A percentile compares a stretch with the other conserved stretches of the same genome.
Conservation (phyloP, 148 eudicot species). For the Nepenthes mirabilis region DNA sequence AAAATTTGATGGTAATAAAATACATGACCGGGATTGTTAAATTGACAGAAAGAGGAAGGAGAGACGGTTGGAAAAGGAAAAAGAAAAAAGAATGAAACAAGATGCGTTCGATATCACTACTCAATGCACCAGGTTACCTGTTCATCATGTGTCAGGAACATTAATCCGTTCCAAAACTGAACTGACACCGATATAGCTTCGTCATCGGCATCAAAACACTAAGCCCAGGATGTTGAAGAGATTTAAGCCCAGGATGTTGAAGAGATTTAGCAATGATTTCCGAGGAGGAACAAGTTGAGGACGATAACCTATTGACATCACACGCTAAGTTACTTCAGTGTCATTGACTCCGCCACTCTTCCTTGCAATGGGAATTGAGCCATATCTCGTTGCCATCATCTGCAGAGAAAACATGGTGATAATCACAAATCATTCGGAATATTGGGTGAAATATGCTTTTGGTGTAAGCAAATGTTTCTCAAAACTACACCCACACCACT, state of each 20-base stretch:
- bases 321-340: constrained; percentile 8
- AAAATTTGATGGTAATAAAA: neutral
- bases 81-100: too few species aligned
- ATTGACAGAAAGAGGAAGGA: neutral
- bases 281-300: neutral
- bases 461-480: too few species aligned
- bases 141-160: constrained; percentile 68
- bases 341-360: constrained; percentile 96
- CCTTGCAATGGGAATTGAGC: constrained; percentile 71
- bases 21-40: neutral
- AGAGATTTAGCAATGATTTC: neutral
- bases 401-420: constrained; percentile 12
- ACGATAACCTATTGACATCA: neutral
- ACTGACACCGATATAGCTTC: constrained; percentile 30
- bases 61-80: too few species aligned
- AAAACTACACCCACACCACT: too few species aligned
- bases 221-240: neutral
- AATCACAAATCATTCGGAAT: too few species aligned
- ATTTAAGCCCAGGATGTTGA: neutral
- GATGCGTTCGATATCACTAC: too few species aligned
- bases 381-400: constrained; percentile 99
- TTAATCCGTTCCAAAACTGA: constrained; percentile 77
- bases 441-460: too few species aligned
- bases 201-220: constrained; percentile 95
- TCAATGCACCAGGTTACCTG: constrained; percentile 34